Evolutionary conservation across 2,329 filamentous ascomycete species (phyloP), one percentile per base, ranked within the genome.

Genomic region (Alternaria infectoria): DNA sequence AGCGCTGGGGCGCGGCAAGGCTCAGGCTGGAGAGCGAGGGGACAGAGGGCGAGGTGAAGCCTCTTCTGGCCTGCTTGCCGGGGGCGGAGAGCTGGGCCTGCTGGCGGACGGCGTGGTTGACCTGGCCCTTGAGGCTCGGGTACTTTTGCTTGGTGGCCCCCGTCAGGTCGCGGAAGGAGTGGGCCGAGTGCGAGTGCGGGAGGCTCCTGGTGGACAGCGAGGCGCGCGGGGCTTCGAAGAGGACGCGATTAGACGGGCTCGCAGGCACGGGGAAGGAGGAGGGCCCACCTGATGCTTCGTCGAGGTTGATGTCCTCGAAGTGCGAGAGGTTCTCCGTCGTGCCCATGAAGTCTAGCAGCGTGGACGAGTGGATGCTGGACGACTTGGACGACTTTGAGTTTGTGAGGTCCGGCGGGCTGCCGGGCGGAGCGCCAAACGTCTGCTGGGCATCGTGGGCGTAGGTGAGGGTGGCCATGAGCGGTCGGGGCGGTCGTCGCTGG

Each of bases 301-400:
- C 91, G 28, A 98, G 88, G 12, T 91, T 93, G 77, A 97, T 97
- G 69, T 97, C 95, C 79, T 98, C 95, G 74, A 97, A 97, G 78
- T 97, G 90, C 67, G 89, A 89, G 61, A 91, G 87, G 75, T 97
- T 63, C 57, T 63, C 92, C 74, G 90, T 89, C 25, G 82, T 80
- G 71, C 78, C 77, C 64, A 80, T 78, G 50, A 80, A 76, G 70
- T 92, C 91, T 73, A 93, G 91, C 73, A 88, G 91, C 65, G 88
- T 89, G 60, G 91, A 90, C 40, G 93, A 97, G 71, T 90, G 91
- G 74, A 95, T 91, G 54, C 93, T 97, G 6, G 93, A 96, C 26
- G 93, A 93, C 81, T 96, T 96, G 69, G 93, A 97, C 66, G 93
- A 96, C 80, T 95, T 96, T 64, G 93, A 96, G 70, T 86, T 87